phyloP scores from a whole-genome alignment of 495 filamentous ascomycete species.

The Penicillium pulvis region DNA sequence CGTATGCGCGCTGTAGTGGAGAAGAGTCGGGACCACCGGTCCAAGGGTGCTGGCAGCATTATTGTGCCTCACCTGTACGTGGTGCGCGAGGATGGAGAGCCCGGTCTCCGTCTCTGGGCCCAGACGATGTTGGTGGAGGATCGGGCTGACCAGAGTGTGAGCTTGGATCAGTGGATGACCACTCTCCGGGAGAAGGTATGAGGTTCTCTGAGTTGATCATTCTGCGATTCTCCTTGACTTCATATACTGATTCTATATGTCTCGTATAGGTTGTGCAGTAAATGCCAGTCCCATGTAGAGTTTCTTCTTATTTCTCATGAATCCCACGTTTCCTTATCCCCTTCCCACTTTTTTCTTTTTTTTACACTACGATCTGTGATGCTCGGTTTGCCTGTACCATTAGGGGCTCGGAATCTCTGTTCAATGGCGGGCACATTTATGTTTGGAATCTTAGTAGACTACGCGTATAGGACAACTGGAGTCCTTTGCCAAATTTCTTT shows the following conservation, averaged over 20 bases:
- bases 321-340: slow-evolving; percentile 9
- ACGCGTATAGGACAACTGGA: slow-evolving; percentile 3
- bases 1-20: slow-evolving; percentile 83
- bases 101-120: slow-evolving; percentile 92
- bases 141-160: slow-evolving; percentile 88
- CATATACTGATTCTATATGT: slow-evolving; percentile 7
- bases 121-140: slow-evolving; percentile 96
- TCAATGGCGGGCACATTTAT: slow-evolving; percentile 4
- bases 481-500: not conserved
- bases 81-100: slow-evolving; percentile 93
- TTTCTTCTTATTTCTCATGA: slow-evolving; percentile 1
- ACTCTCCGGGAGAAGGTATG: slow-evolving; percentile 93
- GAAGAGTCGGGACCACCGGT: slow-evolving; percentile 86
- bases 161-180: slow-evolving; percentile 91
- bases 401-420: slow-evolving; percentile 6
- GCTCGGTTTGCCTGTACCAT: slow-evolving; percentile 22
- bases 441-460: slow-evolving; percentile 12
- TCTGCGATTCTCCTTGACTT: slow-evolving; percentile 2
- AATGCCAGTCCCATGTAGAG: slow-evolving; percentile 7
- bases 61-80: slow-evolving; percentile 89
- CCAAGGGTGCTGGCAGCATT: slow-evolving; percentile 87
- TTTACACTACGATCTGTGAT: slow-evolving; percentile 1
- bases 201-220: slow-evolving; percentile 18
- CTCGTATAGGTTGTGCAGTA: slow-evolving; percentile 31
- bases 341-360: slow-evolving; percentile 1